phyloP scores from a whole-genome alignment of 495 filamentous ascomycete genomes.

The Extremus antarcticus region DNA sequence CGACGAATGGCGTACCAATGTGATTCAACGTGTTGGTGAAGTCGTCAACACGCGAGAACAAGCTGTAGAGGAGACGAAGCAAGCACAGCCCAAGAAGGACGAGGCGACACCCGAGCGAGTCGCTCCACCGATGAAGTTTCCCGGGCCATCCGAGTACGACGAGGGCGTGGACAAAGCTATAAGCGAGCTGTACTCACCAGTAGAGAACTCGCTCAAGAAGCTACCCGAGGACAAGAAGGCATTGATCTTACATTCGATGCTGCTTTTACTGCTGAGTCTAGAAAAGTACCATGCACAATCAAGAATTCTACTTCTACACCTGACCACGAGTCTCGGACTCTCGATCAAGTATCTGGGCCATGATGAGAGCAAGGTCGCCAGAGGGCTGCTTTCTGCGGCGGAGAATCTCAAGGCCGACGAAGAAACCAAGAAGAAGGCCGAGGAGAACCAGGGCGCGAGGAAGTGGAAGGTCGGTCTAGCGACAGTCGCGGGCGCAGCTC shows the following conservation, averaged over 20 bases:
- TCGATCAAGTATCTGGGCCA: slow-evolving; percentile 23
- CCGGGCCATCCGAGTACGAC: slow-evolving; percentile 19
- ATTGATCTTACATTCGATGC: slow-evolving; percentile 28
- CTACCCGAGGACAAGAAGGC: slow-evolving; percentile 25
- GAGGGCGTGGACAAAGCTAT: slow-evolving; percentile 20
- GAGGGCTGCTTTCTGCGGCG: slow-evolving; percentile 60
- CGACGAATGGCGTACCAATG: slow-evolving; percentile 53
- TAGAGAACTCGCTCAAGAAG: slow-evolving; percentile 20
- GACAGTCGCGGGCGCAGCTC: slow-evolving; percentile 61
- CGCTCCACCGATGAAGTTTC: slow-evolving; percentile 1
- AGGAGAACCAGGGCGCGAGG: slow-evolving; percentile 51
- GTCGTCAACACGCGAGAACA: slow-evolving; percentile 45
- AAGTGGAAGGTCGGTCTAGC: slow-evolving; percentile 79
- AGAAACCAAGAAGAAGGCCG: slow-evolving; percentile 53
- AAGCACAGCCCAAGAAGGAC: slow-evolving; percentile 9
- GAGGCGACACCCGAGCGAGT: slow-evolving; percentile 1
- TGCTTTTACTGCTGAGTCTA: slow-evolving; percentile 30
- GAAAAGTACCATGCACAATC: slow-evolving; percentile 33
- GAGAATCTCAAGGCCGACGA: slow-evolving; percentile 58
- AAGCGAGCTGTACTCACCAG: slow-evolving; percentile 26
- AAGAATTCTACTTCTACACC: slow-evolving; percentile 28
- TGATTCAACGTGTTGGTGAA: slow-evolving; percentile 52
- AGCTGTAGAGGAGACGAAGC: background rate
- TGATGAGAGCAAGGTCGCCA: slow-evolving; percentile 43
- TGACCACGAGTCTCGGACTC: slow-evolving; percentile 27